These are phyloP conservation scores for Amanita subjunquillea DNA, from an alignment of 768 basidiomycete genomes.

Conservation along the genomic window DNA sequence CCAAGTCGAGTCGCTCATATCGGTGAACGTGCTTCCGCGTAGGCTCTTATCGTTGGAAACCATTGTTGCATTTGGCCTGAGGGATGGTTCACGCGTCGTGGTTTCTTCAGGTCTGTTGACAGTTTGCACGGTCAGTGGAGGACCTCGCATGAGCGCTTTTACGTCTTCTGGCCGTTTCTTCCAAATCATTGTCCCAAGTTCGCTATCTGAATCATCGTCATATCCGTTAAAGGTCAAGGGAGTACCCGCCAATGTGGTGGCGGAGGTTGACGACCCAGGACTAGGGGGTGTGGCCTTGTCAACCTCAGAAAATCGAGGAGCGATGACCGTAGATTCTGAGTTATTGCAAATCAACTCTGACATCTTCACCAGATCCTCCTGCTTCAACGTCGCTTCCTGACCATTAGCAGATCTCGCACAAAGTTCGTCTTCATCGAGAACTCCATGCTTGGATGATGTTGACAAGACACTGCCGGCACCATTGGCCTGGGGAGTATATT, in stretches of 20 bases:
- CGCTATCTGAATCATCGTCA: conserved; percentile 42
- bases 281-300: conserved; percentile 3
- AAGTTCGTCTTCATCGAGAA: conserved; percentile 5
- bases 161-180: conserved; percentile 5
- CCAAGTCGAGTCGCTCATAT: conserved; percentile 65
- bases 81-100: neutral
- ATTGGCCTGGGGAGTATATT: conserved; percentile 15
- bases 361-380: conserved; percentile 14
- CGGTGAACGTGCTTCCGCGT: conserved; percentile 51
- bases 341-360: conserved; percentile 11
- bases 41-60: conserved; percentile 19
- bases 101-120: conserved; percentile 5
- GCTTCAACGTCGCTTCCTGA: conserved; percentile 15
- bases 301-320: conserved; percentile 1
- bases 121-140: conserved; percentile 36
- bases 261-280: conserved; percentile 1
- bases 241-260: conserved; percentile 7
- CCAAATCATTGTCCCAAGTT: conserved; percentile 17
- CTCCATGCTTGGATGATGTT: neutral
- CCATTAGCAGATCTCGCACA: conserved; percentile 6
- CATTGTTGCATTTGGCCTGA: conserved; percentile 10
- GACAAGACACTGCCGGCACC: neutral
- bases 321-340: conserved; percentile 6
- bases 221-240: conserved; percentile 12
- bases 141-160: conserved; percentile 15